Base-by-base conservation (phyloP, 2,329 filamentous ascomycete species). In the Coniochaeta sp. region DNA sequence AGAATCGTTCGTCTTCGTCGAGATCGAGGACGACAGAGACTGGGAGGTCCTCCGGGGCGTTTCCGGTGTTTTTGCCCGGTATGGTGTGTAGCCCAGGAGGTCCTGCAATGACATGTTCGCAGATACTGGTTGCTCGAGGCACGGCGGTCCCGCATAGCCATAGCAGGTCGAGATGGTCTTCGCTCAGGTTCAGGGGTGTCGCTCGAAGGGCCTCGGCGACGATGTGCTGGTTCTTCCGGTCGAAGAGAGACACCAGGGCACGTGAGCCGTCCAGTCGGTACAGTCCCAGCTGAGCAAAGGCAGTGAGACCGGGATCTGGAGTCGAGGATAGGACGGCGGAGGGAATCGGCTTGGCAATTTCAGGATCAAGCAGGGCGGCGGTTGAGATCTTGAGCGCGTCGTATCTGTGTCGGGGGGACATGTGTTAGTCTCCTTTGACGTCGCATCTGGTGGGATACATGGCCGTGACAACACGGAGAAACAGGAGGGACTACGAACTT, bases 211-310 rank as follows among this genome's bases (percentile, higher is more conserved):
- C 74, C 55, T 81, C 77, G 50, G 76, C 75, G 14, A 81, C 62
- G 18, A 81, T 63, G 54, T 78, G 71, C 53, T 81, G 76, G 45
- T 68, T 59, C 4, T 66, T 64, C 4, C 61, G 62, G 55, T 78
- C 77, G 54, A 81, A 79, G 16, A 81, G 63, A 1, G 77, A 80
- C 47, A 81, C 68, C 20, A 79, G 57, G 14, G 68, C 64, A 27
- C 75, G 69, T 18, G 65, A 61, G 4, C 65, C 67, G n/a, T 69
- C 64, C 4, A 78, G 63, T 13, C 71, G 68, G 50, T 71, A 61
- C 5, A 70, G 65, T 1, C 68, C 76, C 4, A 80, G 67, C 57
- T 80, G 75, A 18, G 76, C 75, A 49, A 79, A 71, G 6, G 73
- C 70, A 1, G 74, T 77, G 42, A 81, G 65, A 49, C 63, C 63